These are phyloP conservation scores for Hibiscus trionum DNA, from an alignment of 345 rosid species.

Conservation along the genomic window DNA sequence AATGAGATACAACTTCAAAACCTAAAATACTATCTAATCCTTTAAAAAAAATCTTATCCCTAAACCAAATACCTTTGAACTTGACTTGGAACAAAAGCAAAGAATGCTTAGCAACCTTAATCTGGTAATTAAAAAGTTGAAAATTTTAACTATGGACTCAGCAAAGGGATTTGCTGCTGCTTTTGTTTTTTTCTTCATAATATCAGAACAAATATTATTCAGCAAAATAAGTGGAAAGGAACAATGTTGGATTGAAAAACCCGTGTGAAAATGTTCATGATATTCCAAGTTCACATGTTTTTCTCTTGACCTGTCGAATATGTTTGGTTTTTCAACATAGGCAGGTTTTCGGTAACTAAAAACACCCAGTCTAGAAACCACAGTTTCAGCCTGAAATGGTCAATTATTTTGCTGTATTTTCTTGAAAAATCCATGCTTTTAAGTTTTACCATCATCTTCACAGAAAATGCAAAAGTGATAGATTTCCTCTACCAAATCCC, in stretches of 20 bases:
- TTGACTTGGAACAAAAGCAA: background rate
- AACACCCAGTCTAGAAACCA: background rate
- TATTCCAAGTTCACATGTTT: too few relatives aligned
- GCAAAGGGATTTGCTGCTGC: background rate
- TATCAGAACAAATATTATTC: too few relatives aligned
- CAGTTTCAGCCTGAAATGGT: background rate
- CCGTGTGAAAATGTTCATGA: too few relatives aligned
- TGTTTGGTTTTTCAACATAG: background rate
- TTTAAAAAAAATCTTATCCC: too few relatives aligned
- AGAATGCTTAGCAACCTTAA: background rate
- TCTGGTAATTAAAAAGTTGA: too few relatives aligned
- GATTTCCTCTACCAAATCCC: constrained; percentile 3
- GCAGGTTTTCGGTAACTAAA: background rate
- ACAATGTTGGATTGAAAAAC: too few relatives aligned
- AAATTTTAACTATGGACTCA: background rate
- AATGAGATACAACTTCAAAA: too few relatives aligned
- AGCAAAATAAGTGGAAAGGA: too few relatives aligned
- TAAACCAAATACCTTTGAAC: too few relatives aligned
- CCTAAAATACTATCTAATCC: too few relatives aligned
- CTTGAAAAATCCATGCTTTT: background rate
- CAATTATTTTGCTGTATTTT: background rate
- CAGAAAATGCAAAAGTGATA: background rate
- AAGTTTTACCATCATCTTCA: too few relatives aligned
- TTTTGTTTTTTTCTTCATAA: too few relatives aligned
- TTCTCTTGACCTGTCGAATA: background rate